These are phyloP conservation scores for Russula sp. DNA, from an alignment of 768 basidiomycete species.

Conservation along the genomic window DNA sequence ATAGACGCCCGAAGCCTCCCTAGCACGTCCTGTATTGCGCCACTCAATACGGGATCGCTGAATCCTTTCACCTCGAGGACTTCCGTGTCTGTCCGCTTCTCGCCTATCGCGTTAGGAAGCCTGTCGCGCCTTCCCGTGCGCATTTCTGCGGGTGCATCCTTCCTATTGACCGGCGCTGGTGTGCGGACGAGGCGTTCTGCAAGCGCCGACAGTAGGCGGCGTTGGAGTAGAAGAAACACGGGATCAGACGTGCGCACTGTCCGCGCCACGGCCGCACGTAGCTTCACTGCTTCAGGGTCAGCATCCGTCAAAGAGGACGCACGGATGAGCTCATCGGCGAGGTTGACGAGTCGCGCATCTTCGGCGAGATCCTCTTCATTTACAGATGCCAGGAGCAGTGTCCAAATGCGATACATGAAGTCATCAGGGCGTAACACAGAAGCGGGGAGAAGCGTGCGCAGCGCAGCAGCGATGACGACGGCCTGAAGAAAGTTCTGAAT, in stretches of 20 bases:
- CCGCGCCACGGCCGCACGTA: constrained; percentile 58
- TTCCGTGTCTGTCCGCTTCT: constrained; percentile 7
- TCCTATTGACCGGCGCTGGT: constrained; percentile 3
- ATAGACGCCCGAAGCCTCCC: constrained; percentile 37
- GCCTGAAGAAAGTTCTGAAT: constrained; percentile 70
- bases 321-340: constrained; percentile 68
- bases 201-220: constrained; percentile 45
- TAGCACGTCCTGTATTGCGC: constrained; percentile 39
- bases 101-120: constrained; percentile 3
- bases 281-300: constrained; percentile 42
- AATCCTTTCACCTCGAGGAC: constrained; percentile 51
- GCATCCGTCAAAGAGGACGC: constrained; percentile 38
- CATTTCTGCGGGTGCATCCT: constrained; percentile 11
- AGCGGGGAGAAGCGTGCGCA: constrained; percentile 48
- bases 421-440: constrained; percentile 26
- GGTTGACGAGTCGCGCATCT: constrained; percentile 54
- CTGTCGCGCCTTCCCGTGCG: constrained; percentile 15
- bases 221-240: constrained; percentile 58
- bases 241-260: constrained; percentile 58
- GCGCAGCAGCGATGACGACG: constrained; percentile 54
- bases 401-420: constrained; percentile 60
- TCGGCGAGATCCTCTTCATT: constrained; percentile 33
- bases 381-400: constrained; percentile 55
- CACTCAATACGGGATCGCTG: constrained; percentile 53
- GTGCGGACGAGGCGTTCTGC: constrained; percentile 27